Evolutionary conservation across 257 asterid genomes (phyloP), one percentile per base, ranked within the genome.

Genomic region (Jacaranda mimosifolia): DNA sequence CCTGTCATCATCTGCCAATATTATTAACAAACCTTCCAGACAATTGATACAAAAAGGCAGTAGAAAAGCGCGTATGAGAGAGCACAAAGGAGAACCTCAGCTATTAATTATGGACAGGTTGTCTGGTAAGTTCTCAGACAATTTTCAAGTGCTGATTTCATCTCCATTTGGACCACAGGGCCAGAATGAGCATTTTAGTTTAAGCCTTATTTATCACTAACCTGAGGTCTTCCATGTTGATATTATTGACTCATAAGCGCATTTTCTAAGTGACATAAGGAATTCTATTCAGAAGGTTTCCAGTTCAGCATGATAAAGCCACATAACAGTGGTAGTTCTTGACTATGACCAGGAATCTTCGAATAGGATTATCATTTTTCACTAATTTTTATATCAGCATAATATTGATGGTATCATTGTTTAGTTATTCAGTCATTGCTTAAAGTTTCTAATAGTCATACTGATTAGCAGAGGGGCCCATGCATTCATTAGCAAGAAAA

Each of bases 401-500:
- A 58, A 57, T 68, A 17, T 58, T 6, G 55, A 57, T 14, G 51
- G 18, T 9, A 64, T 63, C 56, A 19, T 49, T 43, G 36, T 51
- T 38, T 38, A 40, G 18, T 57, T 59, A 58, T 73, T 14, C 32
- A 43, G 78, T 35, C 60, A 38, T 58, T 72, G 69, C 67, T 59
- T 5, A 15, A 48, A n/a, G 39, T 38, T 51, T 63, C 51, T 53
- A 43, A 58, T 18, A 45, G 62, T 14, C 39, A 79, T 46, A 51
- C 17, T 56, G 39, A 59, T 66, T 52, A 17, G 66, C 21, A 32
- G 19, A 72, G 63, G 60, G 46, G 58, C 19, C 10, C 79, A 58
- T 9, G 57, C 53, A 57, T 63, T 63, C 49, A 77, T 43, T 21
- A 60, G 57, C 19, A 64, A 75, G 18, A 58, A 62, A 73, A 78